Conservation (phyloP, 1,284 basidiomycete genomes). For the Microbotryum saponariae region DNA sequence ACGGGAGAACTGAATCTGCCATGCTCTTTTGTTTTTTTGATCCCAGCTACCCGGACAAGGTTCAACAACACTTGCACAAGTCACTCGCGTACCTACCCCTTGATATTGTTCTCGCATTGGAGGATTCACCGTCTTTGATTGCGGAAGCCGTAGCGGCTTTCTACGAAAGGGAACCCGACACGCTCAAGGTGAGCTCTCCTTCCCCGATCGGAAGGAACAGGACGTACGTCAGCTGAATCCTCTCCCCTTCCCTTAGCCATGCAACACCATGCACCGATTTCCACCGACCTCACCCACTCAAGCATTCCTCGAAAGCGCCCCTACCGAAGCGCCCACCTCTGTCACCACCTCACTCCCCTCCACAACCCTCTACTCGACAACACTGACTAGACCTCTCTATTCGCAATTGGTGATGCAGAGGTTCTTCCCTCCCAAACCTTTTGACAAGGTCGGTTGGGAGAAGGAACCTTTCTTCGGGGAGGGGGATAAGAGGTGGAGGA, state of each 20-base stretch:
- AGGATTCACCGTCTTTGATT: conserved; percentile 58
- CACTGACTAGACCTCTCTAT: conserved; percentile 83
- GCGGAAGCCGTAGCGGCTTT: conserved; percentile 83
- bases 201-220: too few relatives aligned
- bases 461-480: conserved; percentile 13
- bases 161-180: conserved; percentile 81
- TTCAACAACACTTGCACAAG: conserved; percentile 63
- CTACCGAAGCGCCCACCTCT: conserved; percentile 43
- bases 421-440: conserved; percentile 83
- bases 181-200: conserved; percentile 60
- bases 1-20: not conserved
- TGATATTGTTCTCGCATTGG: conserved; percentile 66
- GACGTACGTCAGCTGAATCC: not conserved
- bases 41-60: conserved; percentile 55
- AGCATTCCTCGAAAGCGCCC: not conserved
- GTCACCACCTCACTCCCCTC: conserved; percentile 36
- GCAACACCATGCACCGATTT: conserved; percentile 79
- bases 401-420: conserved; percentile 84
- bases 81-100: conserved; percentile 72
- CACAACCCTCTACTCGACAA: conserved; percentile 45
- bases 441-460: conserved; percentile 48
- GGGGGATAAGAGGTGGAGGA: conserved; percentile 60
- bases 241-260: conserved; percentile 50
- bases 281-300: conserved; percentile 48
- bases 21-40: not conserved